phyloP scores from a whole-genome alignment of 148 eudicot species.

The Mesembryanthemum crystallinum region DNA sequence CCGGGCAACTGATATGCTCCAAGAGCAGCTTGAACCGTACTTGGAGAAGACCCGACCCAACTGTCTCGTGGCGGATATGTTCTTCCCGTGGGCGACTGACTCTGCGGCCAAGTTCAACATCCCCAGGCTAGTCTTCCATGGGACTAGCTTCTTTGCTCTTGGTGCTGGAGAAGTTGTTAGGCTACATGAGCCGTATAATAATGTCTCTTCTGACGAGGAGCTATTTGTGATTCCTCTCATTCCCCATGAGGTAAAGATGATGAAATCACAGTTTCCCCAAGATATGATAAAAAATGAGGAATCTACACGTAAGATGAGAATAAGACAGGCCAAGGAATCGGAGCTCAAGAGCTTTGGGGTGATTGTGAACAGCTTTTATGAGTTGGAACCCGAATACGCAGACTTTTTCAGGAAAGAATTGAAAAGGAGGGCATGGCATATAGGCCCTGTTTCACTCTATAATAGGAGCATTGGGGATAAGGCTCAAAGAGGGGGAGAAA shows the following conservation, averaged over 20 bases:
- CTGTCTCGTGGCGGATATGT: conserved; percentile 46
- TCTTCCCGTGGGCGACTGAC: conserved; percentile 46
- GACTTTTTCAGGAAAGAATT: conserved; percentile 36
- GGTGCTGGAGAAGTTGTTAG: conserved; percentile 28
- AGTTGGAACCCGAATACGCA: conserved; percentile 61
- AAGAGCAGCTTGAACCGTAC: conserved; percentile 38
- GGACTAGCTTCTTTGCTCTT: conserved; percentile 35
- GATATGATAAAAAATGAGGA: background rate
- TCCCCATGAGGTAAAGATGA: conserved; percentile 36
- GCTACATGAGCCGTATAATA: conserved; percentile 32
- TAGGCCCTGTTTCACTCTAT: conserved; percentile 51
- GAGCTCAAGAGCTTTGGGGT: conserved; percentile 47
- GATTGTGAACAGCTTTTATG: conserved; percentile 56
- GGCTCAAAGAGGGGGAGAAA: too few relatives aligned
- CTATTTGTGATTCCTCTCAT: conserved; percentile 31
- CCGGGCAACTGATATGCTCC: conserved; percentile 30
- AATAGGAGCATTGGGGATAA: conserved; percentile 31
- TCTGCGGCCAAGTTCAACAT: conserved; percentile 34
- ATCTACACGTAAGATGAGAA: background rate
- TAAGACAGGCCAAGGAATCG: conserved; percentile 18
- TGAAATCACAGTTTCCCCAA: conserved; percentile 21
- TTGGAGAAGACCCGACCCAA: conserved; percentile 34
- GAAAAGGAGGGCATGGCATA: conserved; percentile 50
- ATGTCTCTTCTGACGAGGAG: conserved; percentile 43
- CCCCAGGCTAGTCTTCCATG: conserved; percentile 56